Evolutionary conservation across 1,284 basidiomycete species (phyloP), one percentile per base, ranked within the genome.

Genomic region (Trichosporon faecale): DNA sequence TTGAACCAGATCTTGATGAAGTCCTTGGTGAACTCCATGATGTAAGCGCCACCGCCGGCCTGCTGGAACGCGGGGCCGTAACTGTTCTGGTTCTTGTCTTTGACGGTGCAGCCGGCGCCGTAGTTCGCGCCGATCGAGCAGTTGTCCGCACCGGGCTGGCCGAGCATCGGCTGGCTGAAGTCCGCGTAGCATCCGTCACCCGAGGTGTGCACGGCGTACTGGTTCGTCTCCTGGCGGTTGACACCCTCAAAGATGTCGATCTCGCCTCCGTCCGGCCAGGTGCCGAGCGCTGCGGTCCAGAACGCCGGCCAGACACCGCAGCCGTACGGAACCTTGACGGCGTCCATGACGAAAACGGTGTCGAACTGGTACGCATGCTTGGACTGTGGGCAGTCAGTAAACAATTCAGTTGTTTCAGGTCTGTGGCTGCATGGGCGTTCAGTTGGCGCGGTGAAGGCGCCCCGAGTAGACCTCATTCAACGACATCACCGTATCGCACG

Each of bases 1-100:
- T 91, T 90, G 84, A 91, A 92, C 92, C 91, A 93, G 66, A 93
- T 86, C 9, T 88, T 89, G 75, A 81, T 79, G 18, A 72, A 76
- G 11, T 78, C 72, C 29, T 85, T 81, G 1, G 90, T 89, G 74
- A 88, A 88, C 80, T 92, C 90, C 5, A 90, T 89, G 29, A 91
- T 88, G 74, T 87, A 92, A 18, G 91, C 86, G 16, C 91, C 91
- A 33, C 91, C 91, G 14, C 88, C 88, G 3, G 85, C 86, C 3
- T 81, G 80, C 7, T 89, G 88, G 77, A 93, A 92, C 1, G 81
- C 88, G 44, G 85, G 84, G 25, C 91, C 91, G 74, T 90, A 92
- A 9, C 88, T 88, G 4, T 84, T 82, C 0, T 85, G 76, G 60
- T 85, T 85, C 1, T 87, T 85, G 76, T 89, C 87, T 7, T 83